A percentile compares a stretch with the other conserved stretches of the same genome.
phyloP scores from a whole-genome alignment of 352 stramenopile species.

The Pythium folliculosum region DNA sequence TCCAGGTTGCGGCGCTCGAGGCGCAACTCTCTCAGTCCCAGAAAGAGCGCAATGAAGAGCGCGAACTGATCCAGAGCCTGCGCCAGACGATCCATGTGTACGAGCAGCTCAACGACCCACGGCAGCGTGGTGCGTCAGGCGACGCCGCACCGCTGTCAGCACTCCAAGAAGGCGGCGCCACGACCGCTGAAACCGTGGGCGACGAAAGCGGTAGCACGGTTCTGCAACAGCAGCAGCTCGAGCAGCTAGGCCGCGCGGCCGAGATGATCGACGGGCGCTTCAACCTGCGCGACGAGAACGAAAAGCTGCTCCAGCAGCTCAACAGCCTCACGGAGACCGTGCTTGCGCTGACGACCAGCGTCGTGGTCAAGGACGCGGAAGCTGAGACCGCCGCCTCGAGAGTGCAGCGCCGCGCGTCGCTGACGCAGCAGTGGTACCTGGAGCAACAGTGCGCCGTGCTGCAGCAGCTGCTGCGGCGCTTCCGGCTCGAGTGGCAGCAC shows the following conservation, averaged over 20 bases:
- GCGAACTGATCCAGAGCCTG: conserved; percentile 60
- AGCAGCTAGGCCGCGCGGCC: conserved; percentile 18
- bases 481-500: conserved; percentile 54
- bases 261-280: conserved; percentile 36
- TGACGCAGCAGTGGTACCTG: conserved; percentile 37
- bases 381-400: background rate
- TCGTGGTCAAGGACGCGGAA: background rate
- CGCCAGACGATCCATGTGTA: conserved; percentile 61
- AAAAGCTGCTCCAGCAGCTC: conserved; percentile 43
- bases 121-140: conserved; percentile 1
- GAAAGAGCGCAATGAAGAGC: conserved; percentile 50
- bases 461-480: conserved; percentile 51
- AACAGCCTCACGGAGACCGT: conserved; percentile 44
- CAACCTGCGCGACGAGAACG: conserved; percentile 53
- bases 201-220: background rate
- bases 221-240: conserved; percentile 20
- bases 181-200: background rate
- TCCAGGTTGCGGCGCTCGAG: conserved; percentile 33
- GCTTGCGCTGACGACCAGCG: background rate
- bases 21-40: conserved; percentile 28
- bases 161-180: conserved; percentile 9
- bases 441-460: conserved; percentile 54
- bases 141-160: background rate
- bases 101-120: conserved; percentile 57
- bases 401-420: background rate